phyloP scores from a whole-genome alignment of 169 alveolate genomes.

The Pseudocohnilembus persalinus region DNA sequence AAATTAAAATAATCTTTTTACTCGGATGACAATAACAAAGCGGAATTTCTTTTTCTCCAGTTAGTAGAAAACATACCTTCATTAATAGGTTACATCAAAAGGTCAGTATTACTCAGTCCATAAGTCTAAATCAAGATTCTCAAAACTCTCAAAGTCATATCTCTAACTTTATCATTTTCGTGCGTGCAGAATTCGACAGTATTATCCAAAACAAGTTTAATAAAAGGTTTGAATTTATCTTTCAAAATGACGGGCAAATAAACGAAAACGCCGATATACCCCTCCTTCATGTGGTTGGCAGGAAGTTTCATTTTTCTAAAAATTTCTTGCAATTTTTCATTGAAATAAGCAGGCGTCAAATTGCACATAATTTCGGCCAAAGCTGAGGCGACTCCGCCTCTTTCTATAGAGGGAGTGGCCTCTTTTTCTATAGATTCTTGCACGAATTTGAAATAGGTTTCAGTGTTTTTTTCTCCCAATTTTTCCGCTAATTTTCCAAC shows the following conservation, averaged over 20 bases:
- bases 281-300: slow-evolving; percentile 54
- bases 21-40: slow-evolving; percentile 34
- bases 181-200: slow-evolving; percentile 74
- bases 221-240: slow-evolving; percentile 64
- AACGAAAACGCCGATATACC: slow-evolving; percentile 72
- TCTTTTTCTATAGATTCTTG: slow-evolving; percentile 59
- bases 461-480: slow-evolving; percentile 64
- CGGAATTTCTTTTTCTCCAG: slow-evolving; percentile 65
- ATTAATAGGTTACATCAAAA: slow-evolving; percentile 54
- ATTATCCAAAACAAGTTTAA: slow-evolving; percentile 68
- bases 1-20: too few species aligned
- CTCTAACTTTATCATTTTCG: slow-evolving; percentile 74
- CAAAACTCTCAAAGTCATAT: slow-evolving; percentile 73
- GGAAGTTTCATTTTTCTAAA: slow-evolving; percentile 38
- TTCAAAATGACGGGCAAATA: slow-evolving; percentile 76
- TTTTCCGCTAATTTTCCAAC: slow-evolving; percentile 74
- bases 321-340: slow-evolving; percentile 47
- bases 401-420: slow-evolving; percentile 59
- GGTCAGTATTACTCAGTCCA: slow-evolving; percentile 60
- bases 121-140: slow-evolving; percentile 74
- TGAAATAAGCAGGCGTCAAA: slow-evolving; percentile 66
- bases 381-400: slow-evolving; percentile 84
- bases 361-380: slow-evolving; percentile 75
- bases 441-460: slow-evolving; percentile 69
- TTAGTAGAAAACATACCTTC: slow-evolving; percentile 59